These are phyloP conservation scores for Podaxis pistillaris DNA, from an alignment of 768 basidiomycete species.

Conservation along the genomic window DNA sequence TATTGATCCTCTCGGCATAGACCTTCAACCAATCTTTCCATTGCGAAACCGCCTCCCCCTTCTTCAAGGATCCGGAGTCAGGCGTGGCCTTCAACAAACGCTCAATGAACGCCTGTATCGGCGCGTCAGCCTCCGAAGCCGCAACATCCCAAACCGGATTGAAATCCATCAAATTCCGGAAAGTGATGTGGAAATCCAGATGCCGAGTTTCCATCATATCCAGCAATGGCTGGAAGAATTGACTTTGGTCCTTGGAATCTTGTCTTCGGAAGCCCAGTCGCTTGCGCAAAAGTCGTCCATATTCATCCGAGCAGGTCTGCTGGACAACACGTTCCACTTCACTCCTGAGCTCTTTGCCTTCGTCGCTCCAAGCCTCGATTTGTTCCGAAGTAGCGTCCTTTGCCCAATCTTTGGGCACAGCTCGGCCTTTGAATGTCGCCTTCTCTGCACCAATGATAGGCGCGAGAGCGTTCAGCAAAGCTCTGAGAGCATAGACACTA, in stretches of 20 bases:
- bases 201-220: constrained; percentile 66
- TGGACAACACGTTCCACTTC: constrained; percentile 65
- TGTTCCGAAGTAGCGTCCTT: constrained; percentile 47
- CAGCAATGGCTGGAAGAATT: constrained; percentile 67
- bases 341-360: constrained; percentile 51
- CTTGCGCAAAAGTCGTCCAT: constrained; percentile 68
- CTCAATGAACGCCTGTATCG: constrained; percentile 41
- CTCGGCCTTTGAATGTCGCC: constrained; percentile 47
- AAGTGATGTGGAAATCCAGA: constrained; percentile 88
- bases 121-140: constrained; percentile 1
- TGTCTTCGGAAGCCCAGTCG: constrained; percentile 73
- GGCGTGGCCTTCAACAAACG: constrained; percentile 47
- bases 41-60: constrained; percentile 43
- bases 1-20: constrained; percentile 58
- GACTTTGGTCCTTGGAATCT: constrained; percentile 55
- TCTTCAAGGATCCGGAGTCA: constrained; percentile 42
- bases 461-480: constrained; percentile 73
- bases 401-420: constrained; percentile 64
- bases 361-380: constrained; percentile 58
- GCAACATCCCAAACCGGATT: constrained; percentile 30
- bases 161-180: constrained; percentile 72
- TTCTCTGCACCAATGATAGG: constrained; percentile 85
- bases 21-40: constrained; percentile 64
- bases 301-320: constrained; percentile 59
- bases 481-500: constrained; percentile 77